Base-by-base conservation (phyloP, 2,329 filamentous ascomycete species). In the Botrytis galanthina region DNA sequence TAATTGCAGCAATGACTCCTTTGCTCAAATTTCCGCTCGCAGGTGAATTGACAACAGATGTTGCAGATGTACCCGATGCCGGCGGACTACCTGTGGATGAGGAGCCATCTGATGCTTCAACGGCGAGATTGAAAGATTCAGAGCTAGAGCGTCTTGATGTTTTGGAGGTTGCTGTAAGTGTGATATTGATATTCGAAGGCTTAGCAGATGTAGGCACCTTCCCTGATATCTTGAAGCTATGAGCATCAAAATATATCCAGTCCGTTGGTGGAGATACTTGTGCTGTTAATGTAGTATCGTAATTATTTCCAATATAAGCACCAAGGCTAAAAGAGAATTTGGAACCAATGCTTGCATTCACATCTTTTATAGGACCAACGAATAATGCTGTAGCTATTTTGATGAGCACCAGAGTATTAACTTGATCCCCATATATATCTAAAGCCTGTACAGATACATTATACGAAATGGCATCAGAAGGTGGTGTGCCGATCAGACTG, bases 401-500 rank as follows among this genome's bases (percentile, higher is more conserved):
- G 73, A 84, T 59, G 73, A 73, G 79, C 51, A 93, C 79, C 0
- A 87, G 88, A 22, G 89, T 83, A 67, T 86, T 88, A 10, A 92
- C 86, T 7, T 82, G 82, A 79, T 93, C 87, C 9, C 85, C 86
- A 75, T 86, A 89, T n/a, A 83, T 83, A 78, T 93, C 91, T 10
- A 82, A 83, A 2, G 90, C 87, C 8, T 84, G 84, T 60, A 94
- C 83, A 0, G 85, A 88, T 57, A 95, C 86, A 76, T 91, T 91
- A 42, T 87, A 85, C 6, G 90, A 88, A 67, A 84, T 84, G 5
- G 89, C 87, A 69, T 85, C 83, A n/a, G 84, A 79, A 0, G 90
- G 89, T 4, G 92, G 89, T 1, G 83, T 91, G 3, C 94, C 94
- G 46, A 83, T 85, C 10, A 97, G 82, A 0, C 83, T 83, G 80